phyloP scores from a whole-genome alignment of 495 filamentous ascomycete species.

The Daldinia loculata region DNA sequence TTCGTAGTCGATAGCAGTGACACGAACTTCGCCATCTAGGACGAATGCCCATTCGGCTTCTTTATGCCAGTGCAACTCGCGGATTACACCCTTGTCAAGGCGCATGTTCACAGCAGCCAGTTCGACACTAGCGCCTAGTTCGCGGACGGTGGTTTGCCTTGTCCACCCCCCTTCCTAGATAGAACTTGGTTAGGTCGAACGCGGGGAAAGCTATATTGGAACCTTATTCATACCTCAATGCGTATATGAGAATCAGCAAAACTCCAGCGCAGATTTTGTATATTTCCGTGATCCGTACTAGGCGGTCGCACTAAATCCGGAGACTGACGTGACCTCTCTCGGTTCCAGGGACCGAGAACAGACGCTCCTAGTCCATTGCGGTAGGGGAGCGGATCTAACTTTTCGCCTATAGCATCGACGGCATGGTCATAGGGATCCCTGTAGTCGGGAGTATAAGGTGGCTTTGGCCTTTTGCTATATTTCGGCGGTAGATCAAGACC shows the following conservation, averaged over 20 bases:
- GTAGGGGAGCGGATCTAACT: conserved; percentile 69
- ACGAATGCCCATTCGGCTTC: conserved; percentile 77
- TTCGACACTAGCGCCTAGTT: conserved; percentile 66
- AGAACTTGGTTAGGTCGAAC: conserved; percentile 10
- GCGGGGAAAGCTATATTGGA: not conserved
- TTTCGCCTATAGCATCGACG: conserved; percentile 65
- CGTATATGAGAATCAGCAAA: conserved; percentile 73
- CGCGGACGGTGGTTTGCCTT: conserved; percentile 69
- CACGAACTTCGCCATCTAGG: conserved; percentile 65
- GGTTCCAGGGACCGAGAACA: conserved; percentile 72
- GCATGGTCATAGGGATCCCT: conserved; percentile 56
- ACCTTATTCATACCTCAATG: conserved; percentile 61
- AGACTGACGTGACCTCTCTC: conserved; percentile 67
- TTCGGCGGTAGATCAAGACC: conserved; percentile 55
- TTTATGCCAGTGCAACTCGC: conserved; percentile 78
- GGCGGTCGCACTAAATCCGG: conserved; percentile 72
- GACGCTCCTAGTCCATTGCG: conserved; percentile 70
- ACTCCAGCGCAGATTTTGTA: conserved; percentile 72
- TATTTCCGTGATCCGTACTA: conserved; percentile 68
- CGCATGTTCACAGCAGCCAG: conserved; percentile 75
- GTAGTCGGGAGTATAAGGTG: conserved; percentile 57
- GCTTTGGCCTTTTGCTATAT: conserved; percentile 46
- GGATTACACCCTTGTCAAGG: conserved; percentile 71
- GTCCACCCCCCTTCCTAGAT: conserved; percentile 72
- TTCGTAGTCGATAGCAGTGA: conserved; percentile 73